Base-by-base conservation (phyloP, 2,329 filamentous ascomycete species). In the Didymella pomorum region DNA sequence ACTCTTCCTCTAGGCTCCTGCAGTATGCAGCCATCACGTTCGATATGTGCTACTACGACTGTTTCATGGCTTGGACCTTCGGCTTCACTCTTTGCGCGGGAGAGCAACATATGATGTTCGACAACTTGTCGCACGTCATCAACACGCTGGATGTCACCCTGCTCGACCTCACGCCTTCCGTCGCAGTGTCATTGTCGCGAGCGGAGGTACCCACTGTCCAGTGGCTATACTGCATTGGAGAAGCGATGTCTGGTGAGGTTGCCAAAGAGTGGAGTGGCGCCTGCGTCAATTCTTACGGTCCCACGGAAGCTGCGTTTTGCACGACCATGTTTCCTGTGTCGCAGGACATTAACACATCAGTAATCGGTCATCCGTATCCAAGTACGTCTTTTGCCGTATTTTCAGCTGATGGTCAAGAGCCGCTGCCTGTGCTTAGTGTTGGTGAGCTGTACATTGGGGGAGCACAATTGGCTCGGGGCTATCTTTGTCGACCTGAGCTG, bases 41-140 rank as follows among this genome's bases (percentile, higher is more conserved):
- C 56, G 79, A 81, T 56, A 81, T 81, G 79, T 81, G 79, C 57
- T 80, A 80, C 59, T 81, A 79, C 52, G 79, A 81, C 61, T 80
- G 79, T 66, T 80, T 81, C 60, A 68, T 81, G 50, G 78, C 78
- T 11, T 80, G 79, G 79, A 73, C 72, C 10, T 75, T 78, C 52
- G 79, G 79, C 1, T 79, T 81, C 58, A 75, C 77, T 21, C 69
- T 81, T 29, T 79, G 79, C 60, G 74, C 77, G 12, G 74, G 78
- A 21, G 72, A 75, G 16, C 78, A 78, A 56, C 62, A 63, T 6
- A 53, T 64, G 21, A 74, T 81, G 69, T 69, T 80, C 12, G 74
- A 79, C 49, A 69, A 79, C 31, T 64, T 80, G 2, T 58, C 72
- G 3, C 65, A 62, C 2, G 68, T 71, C 11, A 77, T 80, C 49